Evolutionary conservation across 2,329 filamentous ascomycete genomes (phyloP).

Genomic region (Sporothrix protearum): DNA sequence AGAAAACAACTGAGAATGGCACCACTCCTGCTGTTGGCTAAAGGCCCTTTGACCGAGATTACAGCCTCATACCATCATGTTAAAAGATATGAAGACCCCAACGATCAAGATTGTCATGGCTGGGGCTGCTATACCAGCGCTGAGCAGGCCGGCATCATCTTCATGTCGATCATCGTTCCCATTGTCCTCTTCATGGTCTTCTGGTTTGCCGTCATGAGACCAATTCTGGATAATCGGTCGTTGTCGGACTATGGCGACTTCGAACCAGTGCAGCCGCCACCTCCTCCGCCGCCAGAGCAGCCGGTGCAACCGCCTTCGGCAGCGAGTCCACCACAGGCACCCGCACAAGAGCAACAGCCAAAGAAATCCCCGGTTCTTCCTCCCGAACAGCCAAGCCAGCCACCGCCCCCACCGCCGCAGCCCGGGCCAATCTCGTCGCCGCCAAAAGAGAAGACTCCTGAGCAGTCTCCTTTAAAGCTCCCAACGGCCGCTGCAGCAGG

Average conservation of each 20-base stretch:
- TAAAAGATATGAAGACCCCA: background rate
- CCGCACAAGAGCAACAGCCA: background rate
- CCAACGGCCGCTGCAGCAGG: background rate
- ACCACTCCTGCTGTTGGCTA: background rate
- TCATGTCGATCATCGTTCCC: constrained; percentile 35
- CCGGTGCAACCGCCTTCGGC: background rate
- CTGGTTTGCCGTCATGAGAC: constrained; percentile 33
- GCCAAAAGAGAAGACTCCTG: background rate
- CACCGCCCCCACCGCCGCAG: background rate
- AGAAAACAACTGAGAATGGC: background rate
- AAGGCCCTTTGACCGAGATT: background rate
- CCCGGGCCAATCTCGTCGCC: background rate
- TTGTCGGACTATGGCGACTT: background rate
- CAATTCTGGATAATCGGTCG: background rate
- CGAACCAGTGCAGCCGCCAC: background rate
- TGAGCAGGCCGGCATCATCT: constrained; percentile 41
- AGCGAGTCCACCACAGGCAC: background rate
- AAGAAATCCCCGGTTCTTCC: background rate
- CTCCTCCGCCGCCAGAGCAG: background rate
- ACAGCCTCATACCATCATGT: background rate
- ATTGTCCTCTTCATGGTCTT: constrained; percentile 34
- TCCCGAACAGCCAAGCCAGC: background rate
- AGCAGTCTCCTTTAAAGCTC: background rate
- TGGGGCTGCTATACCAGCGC: constrained; percentile 42
- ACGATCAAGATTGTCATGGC: constrained; percentile 32